Base-by-base conservation (phyloP, 495 filamentous ascomycete species). In the Bombardia bombarda region DNA sequence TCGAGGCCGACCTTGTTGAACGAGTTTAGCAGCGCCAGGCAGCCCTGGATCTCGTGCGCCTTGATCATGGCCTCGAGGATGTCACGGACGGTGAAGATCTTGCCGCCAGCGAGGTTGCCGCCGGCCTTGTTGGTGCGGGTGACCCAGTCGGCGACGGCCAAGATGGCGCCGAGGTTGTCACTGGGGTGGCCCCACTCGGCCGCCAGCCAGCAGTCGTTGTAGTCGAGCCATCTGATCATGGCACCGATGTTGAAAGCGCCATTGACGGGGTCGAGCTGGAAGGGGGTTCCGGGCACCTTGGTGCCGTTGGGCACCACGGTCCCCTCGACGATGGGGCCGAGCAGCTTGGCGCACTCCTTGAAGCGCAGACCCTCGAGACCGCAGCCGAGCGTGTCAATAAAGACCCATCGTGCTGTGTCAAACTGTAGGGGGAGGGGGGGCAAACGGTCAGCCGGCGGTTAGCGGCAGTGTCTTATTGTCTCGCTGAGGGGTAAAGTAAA, bases 121-220 rank as follows among this genome's bases (percentile, higher is more conserved):
- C 89, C 89, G 23, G 87, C 84, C 53, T 85, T 86, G 75, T 96
- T 97, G 52, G 90, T 96, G 54, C 93, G 86, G 26, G 87, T 87
- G 47, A 94, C 79, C 93, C 93, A 98, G 71, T 98, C 92, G 21
- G 92, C 89, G 30, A 95, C 89, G 28, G 92, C 87, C 25, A 98
- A 75, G 54, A 97, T 97, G 61, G 87, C 90, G 42, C 90, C 90
- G 42, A 97, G 68, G 72, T 97, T 97, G 72, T 97, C 90, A 2
- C 87, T 94, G 34, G 90, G 92, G 58, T 98, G 92, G 34, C 92
- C 92, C 92, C 92, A 98, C 70, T 98, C 92, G 42, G 92, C 92
- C 13, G 92, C 92, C 43, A 98, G 73, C 93, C 92, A 98, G 77
- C 92, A 97, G 75, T 98, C 92, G 62, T 98, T 98, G 79, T 96